These are phyloP conservation scores for Hypocrella siamensis DNA, from an alignment of 2,329 filamentous ascomycete genomes.

Conservation along the genomic window DNA sequence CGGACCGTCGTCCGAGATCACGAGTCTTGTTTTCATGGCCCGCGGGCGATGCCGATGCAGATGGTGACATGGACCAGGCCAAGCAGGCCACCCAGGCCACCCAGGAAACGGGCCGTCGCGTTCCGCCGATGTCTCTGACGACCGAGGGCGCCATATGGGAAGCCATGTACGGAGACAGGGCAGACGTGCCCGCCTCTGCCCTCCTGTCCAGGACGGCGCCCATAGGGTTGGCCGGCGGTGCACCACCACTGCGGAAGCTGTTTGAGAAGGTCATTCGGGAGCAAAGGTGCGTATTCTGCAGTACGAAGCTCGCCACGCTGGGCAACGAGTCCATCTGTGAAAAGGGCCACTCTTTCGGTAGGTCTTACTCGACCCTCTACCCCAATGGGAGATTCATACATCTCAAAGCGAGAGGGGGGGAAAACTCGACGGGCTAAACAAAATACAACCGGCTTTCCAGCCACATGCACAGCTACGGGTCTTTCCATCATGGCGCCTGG, in stretches of 20 bases:
- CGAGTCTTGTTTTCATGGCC: constrained; percentile 22
- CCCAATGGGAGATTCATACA: no score
- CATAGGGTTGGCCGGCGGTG: constrained; percentile 3
- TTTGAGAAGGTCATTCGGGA: constrained; percentile 19
- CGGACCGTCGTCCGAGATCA: constrained; percentile 24
- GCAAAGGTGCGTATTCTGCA: constrained; percentile 33
- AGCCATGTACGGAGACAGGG: constrained; percentile 41
- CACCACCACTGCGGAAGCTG: constrained; percentile 17
- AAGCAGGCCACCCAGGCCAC: no score
- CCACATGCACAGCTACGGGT: constrained; percentile 36
- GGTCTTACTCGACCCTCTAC: no score
- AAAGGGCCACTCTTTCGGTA: constrained; percentile 24
- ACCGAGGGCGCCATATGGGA: constrained; percentile 41
- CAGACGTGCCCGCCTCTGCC: constrained; percentile 27
- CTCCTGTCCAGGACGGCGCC: constrained; percentile 12
- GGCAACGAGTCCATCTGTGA: constrained; percentile 21
- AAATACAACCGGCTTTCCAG: constrained; percentile 11
- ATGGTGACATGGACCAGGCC: neutral
- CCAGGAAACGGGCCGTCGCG: no score
- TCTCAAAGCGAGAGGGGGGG: neutral
- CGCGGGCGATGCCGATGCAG: constrained; percentile 2
- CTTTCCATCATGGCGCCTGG: constrained; percentile 38
- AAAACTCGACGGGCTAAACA: neutral
- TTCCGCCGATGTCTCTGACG: constrained; percentile 17
- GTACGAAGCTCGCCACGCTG: constrained; percentile 14